A percentile compares a stretch with the other conserved stretches of the same genome.
These are phyloP conservation scores for Ballota nigra DNA, from an alignment of 257 asterid species.

Conservation along the genomic window DNA sequence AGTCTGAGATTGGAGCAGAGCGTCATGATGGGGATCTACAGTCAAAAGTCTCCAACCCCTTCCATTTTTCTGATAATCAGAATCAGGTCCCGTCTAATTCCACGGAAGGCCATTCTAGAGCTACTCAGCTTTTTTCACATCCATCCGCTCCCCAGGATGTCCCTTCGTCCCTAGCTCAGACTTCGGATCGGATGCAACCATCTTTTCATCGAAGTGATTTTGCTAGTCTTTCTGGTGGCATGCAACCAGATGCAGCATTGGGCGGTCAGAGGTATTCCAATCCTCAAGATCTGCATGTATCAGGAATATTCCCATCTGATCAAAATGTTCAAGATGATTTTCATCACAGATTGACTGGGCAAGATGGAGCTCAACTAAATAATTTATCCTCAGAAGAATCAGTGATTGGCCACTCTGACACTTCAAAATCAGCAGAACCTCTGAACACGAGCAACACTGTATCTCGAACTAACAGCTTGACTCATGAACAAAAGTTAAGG, in stretches of 20 bases:
- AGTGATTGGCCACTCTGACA: slow-evolving; percentile 48
- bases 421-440: slow-evolving; percentile 48
- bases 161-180: slow-evolving; percentile 45
- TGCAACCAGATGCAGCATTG: slow-evolving; percentile 44
- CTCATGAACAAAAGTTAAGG: slow-evolving; percentile 56
- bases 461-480: slow-evolving; percentile 39
- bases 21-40: slow-evolving; percentile 46
- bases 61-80: slow-evolving; percentile 57
- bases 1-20: slow-evolving; percentile 55
- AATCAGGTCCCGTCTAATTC: slow-evolving; percentile 54
- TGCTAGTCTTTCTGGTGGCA: slow-evolving; percentile 46
- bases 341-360: slow-evolving; percentile 51
- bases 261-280: slow-evolving; percentile 54
- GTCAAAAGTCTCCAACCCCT: slow-evolving; percentile 56
- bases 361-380: slow-evolving; percentile 69
- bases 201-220: slow-evolving; percentile 52
- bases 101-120: slow-evolving; percentile 51
- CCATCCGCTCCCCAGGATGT: slow-evolving; percentile 45
- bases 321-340: slow-evolving; percentile 54
- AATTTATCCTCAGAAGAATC: slow-evolving; percentile 69
- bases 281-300: slow-evolving; percentile 49
- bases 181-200: slow-evolving; percentile 59
- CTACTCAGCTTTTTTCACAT: slow-evolving; percentile 46
- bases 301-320: slow-evolving; percentile 40
- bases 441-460: slow-evolving; percentile 34